Conservation (phyloP, 148 eudicot species). For the Rhododendron ferrugineum region DNA sequence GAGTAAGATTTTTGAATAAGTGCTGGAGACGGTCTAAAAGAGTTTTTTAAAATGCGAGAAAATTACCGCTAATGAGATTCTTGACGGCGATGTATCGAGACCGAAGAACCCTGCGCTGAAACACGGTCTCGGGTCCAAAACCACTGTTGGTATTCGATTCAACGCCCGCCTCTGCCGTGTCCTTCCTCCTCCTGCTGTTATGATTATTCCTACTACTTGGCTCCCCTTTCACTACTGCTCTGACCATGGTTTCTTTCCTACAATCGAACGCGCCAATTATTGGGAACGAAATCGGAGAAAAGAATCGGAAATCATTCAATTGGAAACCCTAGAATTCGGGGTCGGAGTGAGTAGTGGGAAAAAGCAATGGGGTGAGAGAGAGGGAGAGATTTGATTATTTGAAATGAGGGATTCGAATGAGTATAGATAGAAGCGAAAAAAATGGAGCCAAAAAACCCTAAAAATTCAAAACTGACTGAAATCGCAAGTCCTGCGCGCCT, state of each 20-base stretch:
- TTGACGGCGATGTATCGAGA: slow-evolving; percentile 67
- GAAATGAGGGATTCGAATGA: neutral
- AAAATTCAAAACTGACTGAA: neutral
- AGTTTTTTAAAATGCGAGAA: neutral
- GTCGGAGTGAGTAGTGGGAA: neutral
- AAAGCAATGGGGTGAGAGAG: neutral
- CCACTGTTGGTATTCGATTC: slow-evolving; percentile 1
- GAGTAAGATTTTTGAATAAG: neutral
- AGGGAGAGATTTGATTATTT: neutral
- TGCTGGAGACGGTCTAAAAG: neutral
- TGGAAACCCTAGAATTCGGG: neutral
- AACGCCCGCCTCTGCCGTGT: neutral
- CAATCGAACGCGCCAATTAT: neutral
- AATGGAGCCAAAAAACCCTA: slow-evolving; percentile 8
- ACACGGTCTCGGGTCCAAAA: slow-evolving; percentile 22
- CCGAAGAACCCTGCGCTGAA: slow-evolving; percentile 56
- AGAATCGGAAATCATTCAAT: neutral
- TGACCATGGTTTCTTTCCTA: slow-evolving; percentile 15
- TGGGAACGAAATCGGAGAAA: neutral
- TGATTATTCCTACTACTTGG: neutral
- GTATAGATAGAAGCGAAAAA: neutral
- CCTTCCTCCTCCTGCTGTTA: slow-evolving; percentile 1
- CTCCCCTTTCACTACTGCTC: slow-evolving; percentile 17
- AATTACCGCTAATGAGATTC: slow-evolving; percentile 53
- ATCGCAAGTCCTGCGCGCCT: neutral